Base-by-base conservation (phyloP, 202 grass and related monocot genomes). In the Eragrostis tef region DNA sequence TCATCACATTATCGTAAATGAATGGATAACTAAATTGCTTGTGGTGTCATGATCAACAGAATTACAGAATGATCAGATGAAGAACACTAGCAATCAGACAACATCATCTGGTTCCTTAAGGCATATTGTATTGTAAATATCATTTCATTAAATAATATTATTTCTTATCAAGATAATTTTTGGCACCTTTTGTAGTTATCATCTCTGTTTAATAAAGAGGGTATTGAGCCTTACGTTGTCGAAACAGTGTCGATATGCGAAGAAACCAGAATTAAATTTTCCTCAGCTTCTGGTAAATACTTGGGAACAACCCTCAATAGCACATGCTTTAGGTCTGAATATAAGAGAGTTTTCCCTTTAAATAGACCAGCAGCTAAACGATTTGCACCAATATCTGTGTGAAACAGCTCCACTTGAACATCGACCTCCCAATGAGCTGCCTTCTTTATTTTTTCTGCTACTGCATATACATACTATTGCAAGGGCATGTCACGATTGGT, bases 201-300 rank as follows among this genome's bases (percentile, higher is more conserved):
- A 13, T 73, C 7, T 9, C 26, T 46, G 13, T 26, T 63, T 61
- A 71, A 77, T 42, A 31, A 82, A 77, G 69, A 58, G 72, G 75
- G 64, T 71, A 80, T 47, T 11, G 67, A 87, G 73, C 12, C 80
- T 70, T 98, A 98, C 96, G 87, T 80, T 88, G 96, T 90, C 42
- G 92, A 91, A 85, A 98, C 96, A 44, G 96, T 98, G 66, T 98
- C 96, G 9, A 98, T 93, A 76, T 98, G 96, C n/a, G 96, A 98
- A 88, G 96, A 98, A 77, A 98, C 85, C 7, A 98, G 87, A 82
- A 98, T 93, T 75, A 87, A 82, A 83, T 98, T 91, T 74, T 95
- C 96, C 73, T 91, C 90, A 3, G 90, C 90, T 91, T 95, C 82
- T 31, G 80, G 87, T 75, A 91, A 81, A 93, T 93, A 98, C 51